Evolutionary conservation across 768 basidiomycete species (phyloP), one percentile per base, ranked within the genome.

Genomic region (Lactifluus rugatus): DNA sequence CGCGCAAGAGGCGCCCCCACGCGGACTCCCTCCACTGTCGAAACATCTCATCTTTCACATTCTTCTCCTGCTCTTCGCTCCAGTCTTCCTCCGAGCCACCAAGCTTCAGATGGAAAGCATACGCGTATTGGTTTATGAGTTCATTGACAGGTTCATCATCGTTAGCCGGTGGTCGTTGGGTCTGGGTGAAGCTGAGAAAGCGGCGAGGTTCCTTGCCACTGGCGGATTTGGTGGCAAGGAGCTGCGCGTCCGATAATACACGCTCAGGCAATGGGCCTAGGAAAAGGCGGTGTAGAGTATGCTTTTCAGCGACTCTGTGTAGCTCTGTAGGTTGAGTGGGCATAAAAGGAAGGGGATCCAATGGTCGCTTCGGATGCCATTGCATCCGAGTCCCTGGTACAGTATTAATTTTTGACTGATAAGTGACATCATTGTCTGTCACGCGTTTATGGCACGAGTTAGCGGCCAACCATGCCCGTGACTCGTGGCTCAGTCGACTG

Each of bases 231-330:
- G 31, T 32, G 56, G 37, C 11, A 23, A 32, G 32, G 16, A 28
- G 58, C 19, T 62, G 53, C n/a, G 65, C 55, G 41, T 72, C 66
- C n/a, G 67, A 68, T 54, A 81, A 70, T 56, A 81, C 74, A 56
- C 76, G 80, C 66, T 84, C 82, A 13, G 87, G 88, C 74, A 90
- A 77, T 3, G 89, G 85, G 0, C 89, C 89, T 45, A 92, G 74
- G 70, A 90, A 90, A 52, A 84, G 69, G 31, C 89, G 78, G 54
- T 75, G 74, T 58, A 72, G 73, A 28, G 64, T 68, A 68, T 78
- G 73, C n/a, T 61, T 60, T 28, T 66, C 70, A 52, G 55, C 17
- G 16, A 23, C 17, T 32, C 32, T 58, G 21, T 34, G 46, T 14
- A 16, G 21, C 41, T 65, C 46, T 17, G 48, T 21, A 11, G 46